These are phyloP conservation scores for Leonotis leonurus DNA, from an alignment of 257 asterid genomes.

Conservation along the genomic window DNA sequence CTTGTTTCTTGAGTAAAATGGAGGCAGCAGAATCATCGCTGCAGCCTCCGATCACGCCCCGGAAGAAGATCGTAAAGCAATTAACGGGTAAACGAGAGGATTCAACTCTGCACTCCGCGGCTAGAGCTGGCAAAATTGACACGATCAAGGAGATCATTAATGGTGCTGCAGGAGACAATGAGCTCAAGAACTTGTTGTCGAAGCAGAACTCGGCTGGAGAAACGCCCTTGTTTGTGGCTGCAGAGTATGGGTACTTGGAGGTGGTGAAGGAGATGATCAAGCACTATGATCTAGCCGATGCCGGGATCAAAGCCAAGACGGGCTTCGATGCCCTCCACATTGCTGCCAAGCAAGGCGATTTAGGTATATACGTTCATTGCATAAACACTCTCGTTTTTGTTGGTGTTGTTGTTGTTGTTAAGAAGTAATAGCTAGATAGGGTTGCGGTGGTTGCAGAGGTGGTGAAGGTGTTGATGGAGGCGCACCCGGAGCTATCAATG, in stretches of 20 bases:
- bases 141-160: constrained; percentile 25
- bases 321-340: constrained; percentile 57
- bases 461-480: constrained; percentile 46
- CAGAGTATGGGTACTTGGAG: constrained; percentile 47
- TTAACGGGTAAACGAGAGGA: constrained; percentile 48
- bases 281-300: constrained; percentile 32
- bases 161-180: constrained; percentile 15
- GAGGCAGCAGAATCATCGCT: constrained; percentile 7
- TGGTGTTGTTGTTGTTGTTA: neutral
- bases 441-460: constrained; percentile 29
- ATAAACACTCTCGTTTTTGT: neutral
- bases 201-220: constrained; percentile 46
- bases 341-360: constrained; percentile 61
- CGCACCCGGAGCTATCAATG: constrained; percentile 49
- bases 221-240: constrained; percentile 40
- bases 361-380: constrained; percentile 38
- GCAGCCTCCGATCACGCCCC: constrained; percentile 21
- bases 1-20: constrained; percentile 7
- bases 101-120: constrained; percentile 41
- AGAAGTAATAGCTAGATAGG: too few species aligned
- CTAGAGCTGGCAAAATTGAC: constrained; percentile 32
- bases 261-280: constrained; percentile 41
- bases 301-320: constrained; percentile 48
- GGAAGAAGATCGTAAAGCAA: constrained; percentile 47
- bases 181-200: constrained; percentile 17